Conservation (phyloP, 106 monocot genomes). For the Allium cepa region DNA sequence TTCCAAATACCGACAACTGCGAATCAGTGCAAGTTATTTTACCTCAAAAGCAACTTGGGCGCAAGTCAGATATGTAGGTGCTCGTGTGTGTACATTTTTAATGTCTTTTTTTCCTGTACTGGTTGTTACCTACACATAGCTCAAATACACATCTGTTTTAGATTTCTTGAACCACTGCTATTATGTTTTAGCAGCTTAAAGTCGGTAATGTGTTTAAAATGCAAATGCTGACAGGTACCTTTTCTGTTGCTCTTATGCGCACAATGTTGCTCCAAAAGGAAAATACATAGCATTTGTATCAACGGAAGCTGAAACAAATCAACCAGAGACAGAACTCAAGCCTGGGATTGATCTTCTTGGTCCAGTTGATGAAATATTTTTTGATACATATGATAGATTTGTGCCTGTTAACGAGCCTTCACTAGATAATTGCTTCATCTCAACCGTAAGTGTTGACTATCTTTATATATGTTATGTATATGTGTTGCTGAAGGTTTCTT, state of each 20-base stretch:
- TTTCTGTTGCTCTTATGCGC: constrained; percentile 89
- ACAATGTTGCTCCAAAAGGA: constrained; percentile 92
- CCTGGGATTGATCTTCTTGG: constrained; percentile 92
- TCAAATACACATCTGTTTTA: too few species aligned
- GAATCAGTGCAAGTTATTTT: constrained; percentile 92
- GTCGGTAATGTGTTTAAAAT: too few species aligned
- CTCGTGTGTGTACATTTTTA: background rate
- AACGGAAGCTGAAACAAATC: constrained; percentile 83
- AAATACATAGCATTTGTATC: constrained; percentile 96
- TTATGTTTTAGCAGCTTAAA: too few species aligned
- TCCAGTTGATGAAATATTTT: constrained; percentile 88
- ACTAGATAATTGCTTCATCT: constrained; percentile 92
- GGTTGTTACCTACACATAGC: too few species aligned
- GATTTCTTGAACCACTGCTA: too few species aligned
- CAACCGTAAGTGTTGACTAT: constrained; percentile 50
- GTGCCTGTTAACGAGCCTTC: constrained; percentile 83
- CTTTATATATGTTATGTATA: background rate
- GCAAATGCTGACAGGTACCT: constrained; percentile 58
- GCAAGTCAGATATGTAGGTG: constrained; percentile 88
- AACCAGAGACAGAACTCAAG: constrained; percentile 65
- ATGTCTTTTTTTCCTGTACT: background rate
- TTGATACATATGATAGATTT: constrained; percentile 79
- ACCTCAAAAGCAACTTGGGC: constrained; percentile 90
- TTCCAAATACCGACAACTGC: constrained; percentile 74
- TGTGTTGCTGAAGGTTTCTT: background rate